These are phyloP conservation scores for Chytriomyces confervae DNA, from an alignment of 192 early-diverging fungal genomes.

Conservation along the genomic window DNA sequence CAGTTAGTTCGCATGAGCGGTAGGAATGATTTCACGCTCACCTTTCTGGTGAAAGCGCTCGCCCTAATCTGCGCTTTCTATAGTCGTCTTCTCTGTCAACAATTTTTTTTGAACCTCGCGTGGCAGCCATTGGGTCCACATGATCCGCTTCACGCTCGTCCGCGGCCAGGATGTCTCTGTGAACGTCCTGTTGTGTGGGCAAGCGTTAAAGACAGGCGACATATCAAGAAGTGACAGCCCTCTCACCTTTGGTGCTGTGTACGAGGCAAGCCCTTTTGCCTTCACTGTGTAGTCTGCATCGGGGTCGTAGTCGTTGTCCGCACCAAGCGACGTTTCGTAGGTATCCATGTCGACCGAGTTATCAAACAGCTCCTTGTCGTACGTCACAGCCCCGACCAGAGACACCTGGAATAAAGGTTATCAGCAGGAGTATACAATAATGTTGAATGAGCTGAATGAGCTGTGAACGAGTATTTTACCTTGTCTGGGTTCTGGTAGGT, in stretches of 20 bases:
- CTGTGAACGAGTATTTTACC: background rate
- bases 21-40: conserved; percentile 71
- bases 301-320: conserved; percentile 63
- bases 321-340: conserved; percentile 70
- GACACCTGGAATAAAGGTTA: background rate
- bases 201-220: conserved; percentile 16
- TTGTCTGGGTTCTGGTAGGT: conserved; percentile 30
- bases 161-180: conserved; percentile 3
- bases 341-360: conserved; percentile 57
- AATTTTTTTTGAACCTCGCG: conserved; percentile 66
- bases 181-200: background rate
- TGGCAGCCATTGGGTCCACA: conserved; percentile 56
- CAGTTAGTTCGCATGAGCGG: too few species aligned
- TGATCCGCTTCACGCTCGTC: conserved; percentile 34
- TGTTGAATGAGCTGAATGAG: too few species aligned
- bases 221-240: conserved; percentile 73
- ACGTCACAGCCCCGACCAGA: background rate
- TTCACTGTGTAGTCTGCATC: conserved; percentile 45
- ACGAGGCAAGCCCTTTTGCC: conserved; percentile 63
- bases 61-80: conserved; percentile 74
- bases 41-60: conserved; percentile 81
- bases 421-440: too few species aligned
- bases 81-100: conserved; percentile 89
- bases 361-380: conserved; percentile 79
- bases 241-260: conserved; percentile 74